Evolutionary conservation across 108 stramenopile species (phyloP), one percentile per base, ranked within the genome.

Genomic region (Skeletonema menzelii): DNA sequence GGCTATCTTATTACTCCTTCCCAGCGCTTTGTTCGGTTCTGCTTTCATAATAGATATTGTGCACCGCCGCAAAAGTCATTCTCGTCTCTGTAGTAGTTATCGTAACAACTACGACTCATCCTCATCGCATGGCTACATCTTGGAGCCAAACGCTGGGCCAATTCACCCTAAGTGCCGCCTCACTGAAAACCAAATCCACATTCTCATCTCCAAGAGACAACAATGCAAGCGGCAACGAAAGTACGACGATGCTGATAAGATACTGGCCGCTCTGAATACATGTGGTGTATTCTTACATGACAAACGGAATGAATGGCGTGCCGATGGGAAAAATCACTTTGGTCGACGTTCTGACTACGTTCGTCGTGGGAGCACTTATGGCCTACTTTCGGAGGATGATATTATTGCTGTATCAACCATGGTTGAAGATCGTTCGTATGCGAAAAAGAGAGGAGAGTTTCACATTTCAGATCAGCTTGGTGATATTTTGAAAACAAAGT

Each of bases 381-480:
- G 60, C 19, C 19, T 60, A 1, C 40, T 53, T 7, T 49, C 47
- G 60, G 60, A 61, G 17, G 46, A 17, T 5, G 60, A 61, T 53
- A 17, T 49, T 49, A 2, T 19, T 53, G 60, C 17, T 4, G 60
- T 53, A 42, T 17, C 34, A 61, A 61, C 38, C 5, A 22, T 53
- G 22, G 49, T 53, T 22, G 49, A 22, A 22, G 49, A 53, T 10
- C 17, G 49, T 2, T 53, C 49, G 1, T 53, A 53, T 53, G 49
- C 49, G 7, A 75, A 75, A 38, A 14, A 26, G 20, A 20, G 38
- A 19, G 19, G 68, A 30, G 74, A 75, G 24, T 75, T 42, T 47
- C 68, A 69, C 22, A 69, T 60, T 26, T 64, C 74, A 5, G 74
- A 75, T 47, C 38, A 27, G 59, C 46, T 69, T 55, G 10, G 68